These are phyloP conservation scores for Athelia psychrophila DNA, from an alignment of 1,284 basidiomycete species.

Conservation along the genomic window DNA sequence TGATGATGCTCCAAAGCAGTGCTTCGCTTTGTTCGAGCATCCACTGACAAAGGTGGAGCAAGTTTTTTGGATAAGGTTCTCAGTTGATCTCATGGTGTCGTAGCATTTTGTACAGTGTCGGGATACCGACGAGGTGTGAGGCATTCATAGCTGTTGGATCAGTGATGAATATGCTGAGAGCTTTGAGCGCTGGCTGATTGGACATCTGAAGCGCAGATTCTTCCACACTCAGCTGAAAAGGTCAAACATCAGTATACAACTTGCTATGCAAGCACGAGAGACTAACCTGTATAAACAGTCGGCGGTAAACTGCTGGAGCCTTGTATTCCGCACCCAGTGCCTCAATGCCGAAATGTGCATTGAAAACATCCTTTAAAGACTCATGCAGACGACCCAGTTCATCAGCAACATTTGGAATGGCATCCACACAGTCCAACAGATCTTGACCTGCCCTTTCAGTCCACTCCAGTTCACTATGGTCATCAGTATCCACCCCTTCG, in stretches of 20 bases:
- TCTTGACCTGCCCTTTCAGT: neutral
- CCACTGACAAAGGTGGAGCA: neutral
- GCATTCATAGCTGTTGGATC: slow-evolving; percentile 5
- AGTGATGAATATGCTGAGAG: slow-evolving; percentile 9
- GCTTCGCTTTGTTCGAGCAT: neutral
- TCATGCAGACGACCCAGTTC: neutral
- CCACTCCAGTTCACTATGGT: neutral
- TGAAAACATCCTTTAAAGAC: neutral
- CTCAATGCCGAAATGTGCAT: neutral
- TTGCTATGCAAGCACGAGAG: neutral
- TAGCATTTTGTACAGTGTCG: slow-evolving; percentile 4
- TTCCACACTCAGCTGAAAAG: slow-evolving; percentile 15
- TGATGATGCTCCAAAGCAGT: slow-evolving; percentile 1
- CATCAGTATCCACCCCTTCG: neutral
- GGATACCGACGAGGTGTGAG: slow-evolving; percentile 3
- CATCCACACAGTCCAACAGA: neutral
- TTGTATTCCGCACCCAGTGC: neutral
- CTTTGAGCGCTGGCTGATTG: slow-evolving; percentile 7
- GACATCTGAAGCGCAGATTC: slow-evolving; percentile 20
- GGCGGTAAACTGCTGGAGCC: neutral
- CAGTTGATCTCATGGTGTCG: neutral
- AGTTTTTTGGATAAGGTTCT: neutral
- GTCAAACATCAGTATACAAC: neutral
- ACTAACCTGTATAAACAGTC: neutral
- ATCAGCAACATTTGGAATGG: neutral